A percentile compares a stretch with the other conserved stretches of the same genome.
Evolutionary conservation across 331 rosid species (phyloP).

Genomic region (Malus hybrid): DNA sequence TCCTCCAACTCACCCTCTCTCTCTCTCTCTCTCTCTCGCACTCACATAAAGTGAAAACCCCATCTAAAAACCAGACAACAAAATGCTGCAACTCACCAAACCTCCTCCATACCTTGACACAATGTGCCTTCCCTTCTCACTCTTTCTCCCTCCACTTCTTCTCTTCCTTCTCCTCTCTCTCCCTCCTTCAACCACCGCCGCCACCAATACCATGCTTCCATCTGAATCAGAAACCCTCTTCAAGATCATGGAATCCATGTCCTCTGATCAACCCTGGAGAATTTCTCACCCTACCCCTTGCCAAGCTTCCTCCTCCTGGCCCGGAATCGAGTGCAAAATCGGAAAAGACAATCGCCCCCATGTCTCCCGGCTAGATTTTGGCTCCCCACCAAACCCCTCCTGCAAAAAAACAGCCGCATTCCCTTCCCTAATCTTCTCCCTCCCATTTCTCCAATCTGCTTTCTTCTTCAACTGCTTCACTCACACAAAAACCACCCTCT

Average conservation of each 20-base stretch:
- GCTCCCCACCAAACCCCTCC: constrained; percentile 35
- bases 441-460: constrained; percentile 38
- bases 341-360: constrained; percentile 17
- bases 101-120: constrained; percentile 2
- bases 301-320: constrained; percentile 33
- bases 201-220: constrained; percentile 1
- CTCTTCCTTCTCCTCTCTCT: constrained; percentile 4
- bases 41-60: neutral
- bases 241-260: constrained; percentile 51
- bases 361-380: constrained; percentile 50
- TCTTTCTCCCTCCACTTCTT: constrained; percentile 4
- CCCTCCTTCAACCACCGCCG: neutral
- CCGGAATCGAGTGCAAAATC: constrained; percentile 40
- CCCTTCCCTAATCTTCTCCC: constrained; percentile 30
- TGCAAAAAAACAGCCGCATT: constrained; percentile 35
- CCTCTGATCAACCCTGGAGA: constrained; percentile 40
- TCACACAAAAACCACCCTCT: constrained; percentile 23
- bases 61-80: neutral
- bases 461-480: constrained; percentile 49
- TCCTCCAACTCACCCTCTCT: neutral
- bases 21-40: neutral
- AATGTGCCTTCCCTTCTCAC: constrained; percentile 15
- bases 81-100: neutral
- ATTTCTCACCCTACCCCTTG: constrained; percentile 37
- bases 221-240: constrained; percentile 40